phyloP scores from a whole-genome alignment of 176 grass and related monocot genomes.

The Lolium rigidum region DNA sequence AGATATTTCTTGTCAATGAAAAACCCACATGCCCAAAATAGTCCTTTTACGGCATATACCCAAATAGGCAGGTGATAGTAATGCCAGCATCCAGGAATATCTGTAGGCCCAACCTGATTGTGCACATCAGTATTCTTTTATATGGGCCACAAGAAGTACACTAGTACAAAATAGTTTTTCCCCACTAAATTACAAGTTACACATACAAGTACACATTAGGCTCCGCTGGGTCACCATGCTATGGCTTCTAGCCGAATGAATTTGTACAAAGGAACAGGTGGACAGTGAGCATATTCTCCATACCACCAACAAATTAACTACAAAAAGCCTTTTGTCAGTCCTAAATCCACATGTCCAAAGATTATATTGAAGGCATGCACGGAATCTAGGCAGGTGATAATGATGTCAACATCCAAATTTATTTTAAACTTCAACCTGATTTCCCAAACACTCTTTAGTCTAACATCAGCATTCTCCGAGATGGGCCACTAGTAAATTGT shows the following conservation, averaged over 20 bases:
- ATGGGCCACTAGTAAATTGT: background rate
- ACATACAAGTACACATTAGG: background rate
- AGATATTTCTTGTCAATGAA: slow-evolving; percentile 18
- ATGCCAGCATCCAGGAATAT: slow-evolving; percentile 13
- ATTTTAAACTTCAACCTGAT: background rate
- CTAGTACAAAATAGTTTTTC: background rate
- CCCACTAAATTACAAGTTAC: background rate
- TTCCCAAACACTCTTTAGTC: background rate
- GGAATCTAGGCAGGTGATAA: slow-evolving; percentile 6
- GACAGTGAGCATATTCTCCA: background rate
- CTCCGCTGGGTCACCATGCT: background rate
- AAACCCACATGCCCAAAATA: background rate
- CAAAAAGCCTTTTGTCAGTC: background rate
- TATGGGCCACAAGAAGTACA: background rate
- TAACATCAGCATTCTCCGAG: background rate
- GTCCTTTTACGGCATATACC: slow-evolving; percentile 1
- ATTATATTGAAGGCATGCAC: background rate
- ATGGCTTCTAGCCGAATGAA: background rate
- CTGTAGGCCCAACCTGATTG: background rate
- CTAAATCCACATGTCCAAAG: background rate
- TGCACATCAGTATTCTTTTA: background rate
- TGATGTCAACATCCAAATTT: slow-evolving; percentile 8
- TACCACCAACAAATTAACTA: background rate
- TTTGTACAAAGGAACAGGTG: background rate
- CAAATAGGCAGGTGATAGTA: slow-evolving; percentile 12